Evolutionary conservation across 768 basidiomycete genomes (phyloP).

Genomic region (Tephrocybe sp.): DNA sequence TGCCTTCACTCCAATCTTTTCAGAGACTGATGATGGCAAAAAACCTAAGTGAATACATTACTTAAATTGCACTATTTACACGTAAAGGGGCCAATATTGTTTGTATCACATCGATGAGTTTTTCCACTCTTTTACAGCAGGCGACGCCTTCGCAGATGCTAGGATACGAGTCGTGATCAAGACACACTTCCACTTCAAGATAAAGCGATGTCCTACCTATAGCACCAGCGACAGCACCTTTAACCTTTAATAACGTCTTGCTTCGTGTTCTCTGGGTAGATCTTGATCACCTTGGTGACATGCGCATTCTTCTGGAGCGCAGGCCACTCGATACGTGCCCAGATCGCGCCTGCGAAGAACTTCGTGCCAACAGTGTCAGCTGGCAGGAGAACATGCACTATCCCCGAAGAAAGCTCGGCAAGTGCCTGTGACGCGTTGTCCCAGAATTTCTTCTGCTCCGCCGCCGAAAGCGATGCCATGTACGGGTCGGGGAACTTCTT

Average conservation of each 20-base stretch:
- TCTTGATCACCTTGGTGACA: slow-evolving; percentile 7
- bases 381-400: slow-evolving; percentile 10
- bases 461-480: not conserved
- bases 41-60: no score
- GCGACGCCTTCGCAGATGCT: no score
- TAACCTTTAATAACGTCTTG: slow-evolving; percentile 8
- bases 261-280: slow-evolving; percentile 8
- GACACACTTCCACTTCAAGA: no score
- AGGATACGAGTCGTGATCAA: no score
- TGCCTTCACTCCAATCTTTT: no score
- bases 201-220: no score
- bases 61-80: no score
- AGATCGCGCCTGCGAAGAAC: slow-evolving; percentile 6
- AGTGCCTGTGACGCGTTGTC: slow-evolving; percentile 12
- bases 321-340: slow-evolving; percentile 14
- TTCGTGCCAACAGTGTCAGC: slow-evolving; percentile 1
- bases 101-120: no score
- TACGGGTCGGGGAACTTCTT: not conserved
- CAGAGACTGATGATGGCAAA: no score
- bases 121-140: no score
- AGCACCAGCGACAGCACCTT: no score
- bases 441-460: slow-evolving; percentile 8
- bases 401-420: slow-evolving; percentile 8
- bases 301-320: slow-evolving; percentile 3
- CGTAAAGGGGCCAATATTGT: no score